These are phyloP conservation scores for Phytophthora gonapodyides DNA, from an alignment of 352 stramenopile genomes.

Conservation along the genomic window DNA sequence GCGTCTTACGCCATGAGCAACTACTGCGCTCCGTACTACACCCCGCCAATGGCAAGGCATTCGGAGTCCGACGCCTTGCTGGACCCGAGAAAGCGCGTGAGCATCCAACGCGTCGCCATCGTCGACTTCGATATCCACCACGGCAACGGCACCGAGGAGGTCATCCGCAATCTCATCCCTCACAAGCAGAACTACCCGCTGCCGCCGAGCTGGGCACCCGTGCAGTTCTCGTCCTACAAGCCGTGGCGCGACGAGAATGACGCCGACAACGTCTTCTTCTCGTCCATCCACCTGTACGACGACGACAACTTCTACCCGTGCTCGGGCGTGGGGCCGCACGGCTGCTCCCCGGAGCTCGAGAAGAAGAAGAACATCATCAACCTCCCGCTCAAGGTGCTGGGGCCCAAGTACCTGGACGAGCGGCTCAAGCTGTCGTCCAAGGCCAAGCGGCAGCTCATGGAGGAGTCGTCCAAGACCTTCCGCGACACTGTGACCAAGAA, in stretches of 20 bases:
- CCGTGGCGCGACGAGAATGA: constrained; percentile 71
- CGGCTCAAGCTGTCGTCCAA: constrained; percentile 57
- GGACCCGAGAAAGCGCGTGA: constrained; percentile 19
- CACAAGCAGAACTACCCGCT: constrained; percentile 71
- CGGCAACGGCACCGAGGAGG: constrained; percentile 68
- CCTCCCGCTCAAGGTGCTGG: constrained; percentile 54
- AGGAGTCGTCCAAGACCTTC: constrained; percentile 51
- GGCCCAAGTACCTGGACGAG: constrained; percentile 62
- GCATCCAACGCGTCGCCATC: constrained; percentile 56
- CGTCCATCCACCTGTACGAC: constrained; percentile 65
- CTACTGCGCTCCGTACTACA: constrained; percentile 52
- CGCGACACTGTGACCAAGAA: constrained; percentile 47
- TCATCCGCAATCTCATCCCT: constrained; percentile 62
- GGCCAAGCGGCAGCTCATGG: constrained; percentile 56
- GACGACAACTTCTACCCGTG: constrained; percentile 72
- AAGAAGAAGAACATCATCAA: constrained; percentile 59
- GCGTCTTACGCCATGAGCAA: constrained; percentile 60
- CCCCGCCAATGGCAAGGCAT: constrained; percentile 4
- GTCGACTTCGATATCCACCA: constrained; percentile 78
- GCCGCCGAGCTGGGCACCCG: constrained; percentile 60
- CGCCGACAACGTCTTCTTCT: constrained; percentile 68
- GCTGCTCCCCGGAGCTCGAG: constrained; percentile 53
- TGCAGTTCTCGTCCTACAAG: constrained; percentile 67
- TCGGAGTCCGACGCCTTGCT: constrained; percentile 2
- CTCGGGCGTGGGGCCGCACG: constrained; percentile 52